phyloP scores from a whole-genome alignment of 2,329 filamentous ascomycete genomes.

The Bipolaris cookei region DNA sequence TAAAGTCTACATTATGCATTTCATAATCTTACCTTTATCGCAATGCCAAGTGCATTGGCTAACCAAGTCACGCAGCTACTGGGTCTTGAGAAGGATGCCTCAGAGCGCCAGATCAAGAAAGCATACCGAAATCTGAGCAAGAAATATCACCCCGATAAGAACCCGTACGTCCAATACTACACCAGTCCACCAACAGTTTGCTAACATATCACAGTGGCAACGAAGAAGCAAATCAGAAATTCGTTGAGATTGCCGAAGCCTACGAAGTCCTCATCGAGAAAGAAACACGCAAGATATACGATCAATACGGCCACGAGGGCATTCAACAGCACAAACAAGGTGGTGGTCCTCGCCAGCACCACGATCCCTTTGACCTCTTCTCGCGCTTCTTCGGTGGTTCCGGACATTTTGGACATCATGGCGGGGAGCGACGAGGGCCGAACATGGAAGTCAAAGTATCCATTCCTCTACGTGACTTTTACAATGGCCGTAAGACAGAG shows the following conservation, averaged over 20 bases:
- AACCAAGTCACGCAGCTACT: slow-evolving; percentile 66
- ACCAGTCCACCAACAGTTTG: slow-evolving; percentile 13
- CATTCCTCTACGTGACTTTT: slow-evolving; percentile 86
- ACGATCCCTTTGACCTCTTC: slow-evolving; percentile 95
- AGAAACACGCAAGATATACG: slow-evolving; percentile 86
- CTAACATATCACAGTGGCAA: slow-evolving; percentile 65
- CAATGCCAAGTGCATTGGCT: slow-evolving; percentile 15
- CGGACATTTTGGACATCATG: slow-evolving; percentile 79
- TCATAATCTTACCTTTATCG: slow-evolving; percentile 1
- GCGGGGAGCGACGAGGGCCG: slow-evolving; percentile 80
- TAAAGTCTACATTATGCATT: background rate
- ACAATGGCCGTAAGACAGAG: slow-evolving; percentile 84
- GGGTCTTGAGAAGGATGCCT: slow-evolving; percentile 77
- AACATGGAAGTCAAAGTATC: slow-evolving; percentile 87
- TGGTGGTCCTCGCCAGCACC: slow-evolving; percentile 63
- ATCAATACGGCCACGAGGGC: slow-evolving; percentile 91
- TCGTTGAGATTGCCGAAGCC: slow-evolving; percentile 91
- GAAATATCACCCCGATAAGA: slow-evolving; percentile 97
- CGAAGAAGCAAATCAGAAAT: slow-evolving; percentile 81
- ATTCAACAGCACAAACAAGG: slow-evolving; percentile 82
- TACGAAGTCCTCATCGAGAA: slow-evolving; percentile 88
- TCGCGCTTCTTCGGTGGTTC: slow-evolving; percentile 93
- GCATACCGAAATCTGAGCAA: slow-evolving; percentile 92
- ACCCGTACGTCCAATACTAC: slow-evolving; percentile 70
- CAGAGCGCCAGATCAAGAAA: slow-evolving; percentile 87